Evolutionary conservation across 2,329 filamentous ascomycete genomes (phyloP).

Genomic region (Thelonectria olida): DNA sequence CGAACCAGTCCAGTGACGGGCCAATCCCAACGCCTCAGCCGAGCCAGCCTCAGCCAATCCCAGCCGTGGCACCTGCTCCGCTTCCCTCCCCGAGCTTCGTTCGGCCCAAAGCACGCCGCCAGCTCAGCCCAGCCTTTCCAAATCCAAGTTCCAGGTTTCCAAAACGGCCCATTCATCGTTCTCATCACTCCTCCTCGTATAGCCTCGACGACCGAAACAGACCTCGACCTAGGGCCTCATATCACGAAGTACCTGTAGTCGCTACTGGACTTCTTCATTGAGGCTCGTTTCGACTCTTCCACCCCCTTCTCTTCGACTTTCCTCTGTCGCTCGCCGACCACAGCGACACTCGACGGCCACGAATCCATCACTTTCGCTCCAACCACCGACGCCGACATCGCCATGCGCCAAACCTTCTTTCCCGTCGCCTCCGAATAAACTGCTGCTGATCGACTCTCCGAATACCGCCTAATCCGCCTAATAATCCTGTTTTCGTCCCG

Average conservation of each 20-base stretch:
- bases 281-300: background rate
- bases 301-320: background rate
- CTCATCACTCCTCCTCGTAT: slow-evolving; percentile 8
- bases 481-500: background rate
- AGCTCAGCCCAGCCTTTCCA: slow-evolving; percentile 25
- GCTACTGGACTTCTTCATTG: slow-evolving; percentile 7
- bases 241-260: background rate
- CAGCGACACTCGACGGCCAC: slow-evolving; percentile 3
- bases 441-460: background rate
- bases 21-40: slow-evolving; percentile 11
- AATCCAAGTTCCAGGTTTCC: slow-evolving; percentile 22
- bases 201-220: background rate
- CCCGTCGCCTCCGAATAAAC: slow-evolving; percentile 6
- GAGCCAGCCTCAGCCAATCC: slow-evolving; percentile 10
- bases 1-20: background rate
- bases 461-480: background rate
- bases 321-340: background rate
- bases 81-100: slow-evolving; percentile 16
- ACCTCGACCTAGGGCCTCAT: background rate
- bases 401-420: slow-evolving; percentile 18
- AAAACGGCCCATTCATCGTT: slow-evolving; percentile 19
- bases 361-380: slow-evolving; percentile 4
- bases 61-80: slow-evolving; percentile 10
- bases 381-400: slow-evolving; percentile 17
- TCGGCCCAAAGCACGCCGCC: slow-evolving; percentile 18